Evolutionary conservation across 2,329 filamentous ascomycete genomes (phyloP).

Genomic region (Neocatenulostroma microsporum): DNA sequence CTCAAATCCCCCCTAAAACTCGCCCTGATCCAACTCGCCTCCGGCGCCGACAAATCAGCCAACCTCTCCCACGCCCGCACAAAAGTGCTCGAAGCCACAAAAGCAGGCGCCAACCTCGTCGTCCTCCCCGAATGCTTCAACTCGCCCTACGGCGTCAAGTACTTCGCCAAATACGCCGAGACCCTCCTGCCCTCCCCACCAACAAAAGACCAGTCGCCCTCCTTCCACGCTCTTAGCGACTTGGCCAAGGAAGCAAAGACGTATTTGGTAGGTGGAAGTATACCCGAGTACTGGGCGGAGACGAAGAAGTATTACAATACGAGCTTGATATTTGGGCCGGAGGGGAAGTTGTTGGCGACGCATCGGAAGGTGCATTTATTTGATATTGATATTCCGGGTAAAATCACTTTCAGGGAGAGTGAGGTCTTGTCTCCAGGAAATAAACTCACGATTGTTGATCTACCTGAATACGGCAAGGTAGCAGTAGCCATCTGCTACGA

Average conservation of each 20-base stretch:
- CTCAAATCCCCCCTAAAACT: slow-evolving; percentile 72
- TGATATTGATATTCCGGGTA: slow-evolving; percentile 94
- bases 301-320: slow-evolving; percentile 84
- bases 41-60: slow-evolving; percentile 65
- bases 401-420: slow-evolving; percentile 84
- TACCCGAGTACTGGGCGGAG: slow-evolving; percentile 67
- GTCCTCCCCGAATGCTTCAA: slow-evolving; percentile 99
- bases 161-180: slow-evolving; percentile 89
- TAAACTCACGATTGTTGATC: slow-evolving; percentile 73
- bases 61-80: slow-evolving; percentile 75
- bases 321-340: slow-evolving; percentile 69
- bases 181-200: slow-evolving; percentile 73
- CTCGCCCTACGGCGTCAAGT: slow-evolving; percentile 85
- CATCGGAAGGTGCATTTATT: slow-evolving; percentile 96
- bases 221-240: slow-evolving; percentile 72
- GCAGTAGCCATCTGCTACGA: slow-evolving; percentile 96
- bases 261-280: slow-evolving; percentile 85
- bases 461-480: slow-evolving; percentile 82
- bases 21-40: slow-evolving; percentile 72
- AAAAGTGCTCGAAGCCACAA: slow-evolving; percentile 75
- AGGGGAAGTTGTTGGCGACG: slow-evolving; percentile 70
- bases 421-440: slow-evolving; percentile 82
- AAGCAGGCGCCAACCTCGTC: slow-evolving; percentile 70
- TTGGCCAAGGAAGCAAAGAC: slow-evolving; percentile 71
- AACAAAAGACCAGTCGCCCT: slow-evolving; percentile 61